Percentiles rank a stretch among this genome's conserved stretches.
Conservation (phyloP, 1,284 basidiomycete genomes). For the Rhodotorula sp. region DNA sequence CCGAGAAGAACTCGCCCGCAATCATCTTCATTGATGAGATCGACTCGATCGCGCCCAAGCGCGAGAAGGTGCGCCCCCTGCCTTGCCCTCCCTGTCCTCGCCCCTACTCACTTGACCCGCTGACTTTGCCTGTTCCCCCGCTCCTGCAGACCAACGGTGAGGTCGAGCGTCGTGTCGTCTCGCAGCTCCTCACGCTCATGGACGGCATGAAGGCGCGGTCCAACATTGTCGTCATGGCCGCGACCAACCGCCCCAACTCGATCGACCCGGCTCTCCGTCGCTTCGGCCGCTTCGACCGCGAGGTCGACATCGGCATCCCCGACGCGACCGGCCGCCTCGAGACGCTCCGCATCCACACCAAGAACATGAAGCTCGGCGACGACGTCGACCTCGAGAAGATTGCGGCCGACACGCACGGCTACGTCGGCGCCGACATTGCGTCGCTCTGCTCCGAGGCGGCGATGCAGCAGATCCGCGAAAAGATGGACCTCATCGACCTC, state of each 20-base stretch:
- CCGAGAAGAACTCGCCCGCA: conserved; percentile 98
- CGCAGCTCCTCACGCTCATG: conserved; percentile 97
- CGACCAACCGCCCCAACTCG: conserved; percentile 97
- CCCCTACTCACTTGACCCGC: conserved; percentile 15
- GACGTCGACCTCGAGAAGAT: conserved; percentile 99
- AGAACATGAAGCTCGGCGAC: conserved; percentile 99
- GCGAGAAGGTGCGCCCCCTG: conserved; percentile 81
- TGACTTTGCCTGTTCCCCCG: background rate
- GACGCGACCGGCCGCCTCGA: conserved; percentile 98
- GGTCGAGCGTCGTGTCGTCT: conserved; percentile 98
- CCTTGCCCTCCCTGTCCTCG: no score
- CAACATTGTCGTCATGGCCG: conserved; percentile 99
- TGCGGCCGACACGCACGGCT: conserved; percentile 97
- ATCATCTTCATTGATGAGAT: conserved; percentile 99
- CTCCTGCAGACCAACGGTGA: conserved; percentile 84
- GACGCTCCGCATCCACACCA: conserved; percentile 98
- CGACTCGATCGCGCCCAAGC: conserved; percentile 98
- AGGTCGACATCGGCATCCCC: conserved; percentile 98
- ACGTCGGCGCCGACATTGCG: conserved; percentile 96
- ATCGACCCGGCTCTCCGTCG: conserved; percentile 97
- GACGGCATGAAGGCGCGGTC: conserved; percentile 98
- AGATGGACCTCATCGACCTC: conserved; percentile 56
- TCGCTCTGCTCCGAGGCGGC: conserved; percentile 95
- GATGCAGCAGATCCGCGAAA: conserved; percentile 98
- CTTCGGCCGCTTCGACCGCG: conserved; percentile 98